Evolutionary conservation across 805 yeast genomes (phyloP).

Genomic region (Metschnikowia bowlesiae): DNA sequence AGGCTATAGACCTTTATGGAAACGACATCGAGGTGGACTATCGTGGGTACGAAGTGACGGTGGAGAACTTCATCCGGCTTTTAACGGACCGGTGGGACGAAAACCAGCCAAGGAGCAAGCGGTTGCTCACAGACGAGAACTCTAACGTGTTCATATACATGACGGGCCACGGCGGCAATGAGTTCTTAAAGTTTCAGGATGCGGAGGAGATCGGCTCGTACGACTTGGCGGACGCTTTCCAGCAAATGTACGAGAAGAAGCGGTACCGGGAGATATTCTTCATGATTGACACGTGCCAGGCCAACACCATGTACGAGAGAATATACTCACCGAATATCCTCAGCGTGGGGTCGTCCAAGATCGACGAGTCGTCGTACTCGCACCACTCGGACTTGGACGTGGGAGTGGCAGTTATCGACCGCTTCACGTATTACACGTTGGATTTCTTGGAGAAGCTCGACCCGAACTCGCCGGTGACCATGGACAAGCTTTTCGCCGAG

Average conservation of each 20-base stretch:
- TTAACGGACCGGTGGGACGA: slow-evolving; percentile 95
- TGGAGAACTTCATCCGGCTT: slow-evolving; percentile 88
- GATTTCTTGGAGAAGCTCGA: slow-evolving; percentile 83
- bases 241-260: slow-evolving; percentile 93
- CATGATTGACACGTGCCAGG: slow-evolving; percentile 99
- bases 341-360: slow-evolving; percentile 85
- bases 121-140: slow-evolving; percentile 87
- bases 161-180: slow-evolving; percentile 99
- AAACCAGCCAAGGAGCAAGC: slow-evolving; percentile 87
- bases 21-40: slow-evolving; percentile 94
- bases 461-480: slow-evolving; percentile 66
- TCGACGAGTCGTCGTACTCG: slow-evolving; percentile 88
- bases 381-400: slow-evolving; percentile 94
- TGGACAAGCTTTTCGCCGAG: slow-evolving; percentile 79
- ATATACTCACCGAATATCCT: slow-evolving; percentile 89
- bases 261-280: slow-evolving; percentile 93
- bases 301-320: slow-evolving; percentile 93
- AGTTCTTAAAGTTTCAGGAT: slow-evolving; percentile 94
- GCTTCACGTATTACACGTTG: slow-evolving; percentile 88
- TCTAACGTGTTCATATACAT: slow-evolving; percentile 90
- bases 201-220: slow-evolving; percentile 95
- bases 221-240: slow-evolving; percentile 96
- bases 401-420: slow-evolving; percentile 96
- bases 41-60: slow-evolving; percentile 97
- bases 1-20: slow-evolving; percentile 89